Evolutionary conservation across 805 yeast species (phyloP).

Genomic region (Yamadazyma scolyti): DNA sequence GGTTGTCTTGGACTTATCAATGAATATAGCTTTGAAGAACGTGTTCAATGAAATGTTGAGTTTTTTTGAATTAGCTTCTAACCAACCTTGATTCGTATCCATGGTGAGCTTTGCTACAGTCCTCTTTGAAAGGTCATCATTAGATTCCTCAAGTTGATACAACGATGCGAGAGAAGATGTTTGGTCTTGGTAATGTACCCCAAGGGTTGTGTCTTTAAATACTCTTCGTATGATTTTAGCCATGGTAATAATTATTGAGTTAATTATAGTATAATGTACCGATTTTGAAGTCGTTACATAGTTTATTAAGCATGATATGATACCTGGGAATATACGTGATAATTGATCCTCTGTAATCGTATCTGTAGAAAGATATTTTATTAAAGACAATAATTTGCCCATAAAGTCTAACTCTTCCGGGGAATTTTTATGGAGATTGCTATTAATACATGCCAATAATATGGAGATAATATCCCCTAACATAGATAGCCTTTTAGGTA

Average conservation of each 20-base stretch:
- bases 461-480: conserved; percentile 27
- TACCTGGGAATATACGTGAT: conserved; percentile 39
- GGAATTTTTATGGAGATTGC: neutral
- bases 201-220: conserved; percentile 22
- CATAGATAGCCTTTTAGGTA: conserved; percentile 17
- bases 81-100: too few relatives aligned
- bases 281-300: conserved; percentile 18
- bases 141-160: neutral
- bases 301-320: conserved; percentile 28
- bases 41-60: conserved; percentile 29
- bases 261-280: conserved; percentile 20
- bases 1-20: conserved; percentile 18
- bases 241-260: conserved; percentile 19
- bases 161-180: too few relatives aligned
- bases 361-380: conserved; percentile 1
- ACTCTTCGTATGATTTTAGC: conserved; percentile 20
- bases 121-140: too few relatives aligned
- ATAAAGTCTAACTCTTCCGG: conserved; percentile 15
- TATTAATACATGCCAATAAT: too few relatives aligned
- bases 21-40: conserved; percentile 26
- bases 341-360: conserved; percentile 26
- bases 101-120: too few relatives aligned
- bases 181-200: too few relatives aligned
- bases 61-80: conserved; percentile 34
- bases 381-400: conserved; percentile 12